A percentile compares a stretch with the other conserved stretches of the same genome.
phyloP scores from a whole-genome alignment of 139 green algal species.

The Picochlorum sp. region DNA sequence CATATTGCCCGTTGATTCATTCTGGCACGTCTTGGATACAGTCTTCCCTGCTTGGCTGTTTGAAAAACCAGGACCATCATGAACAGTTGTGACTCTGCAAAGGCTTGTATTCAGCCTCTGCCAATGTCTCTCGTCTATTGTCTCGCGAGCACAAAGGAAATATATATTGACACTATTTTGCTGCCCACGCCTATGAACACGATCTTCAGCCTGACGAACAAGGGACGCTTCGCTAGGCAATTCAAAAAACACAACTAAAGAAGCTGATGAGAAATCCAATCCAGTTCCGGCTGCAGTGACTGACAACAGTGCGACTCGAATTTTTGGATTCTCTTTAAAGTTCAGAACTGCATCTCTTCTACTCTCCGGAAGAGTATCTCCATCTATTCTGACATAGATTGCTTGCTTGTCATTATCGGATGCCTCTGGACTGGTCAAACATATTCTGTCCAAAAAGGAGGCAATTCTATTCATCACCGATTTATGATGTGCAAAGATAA shows the following conservation, averaged over 20 bases:
- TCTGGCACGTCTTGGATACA: too few species aligned
- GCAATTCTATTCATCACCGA: slow-evolving; percentile 35
- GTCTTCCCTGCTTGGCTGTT: too few species aligned
- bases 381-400: slow-evolving; percentile 71
- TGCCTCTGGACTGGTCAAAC: not conserved
- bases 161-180: slow-evolving; percentile 70
- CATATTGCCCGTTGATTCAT: too few species aligned
- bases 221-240: slow-evolving; percentile 36
- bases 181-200: slow-evolving; percentile 74
- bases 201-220: slow-evolving; percentile 77
- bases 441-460: slow-evolving; percentile 37
- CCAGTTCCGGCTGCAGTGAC: slow-evolving; percentile 83
- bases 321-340: slow-evolving; percentile 44
- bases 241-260: slow-evolving; percentile 79
- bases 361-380: slow-evolving; percentile 50
- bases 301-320: slow-evolving; percentile 76
- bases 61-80: slow-evolving; percentile 1
- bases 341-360: slow-evolving; percentile 14
- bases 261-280: slow-evolving; percentile 80
- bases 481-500: slow-evolving; percentile 92
- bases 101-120: slow-evolving; percentile 9
- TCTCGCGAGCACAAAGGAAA: slow-evolving; percentile 68
- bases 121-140: slow-evolving; percentile 58
- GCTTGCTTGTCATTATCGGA: not conserved
- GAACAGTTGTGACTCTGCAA: not conserved